Evolutionary conservation across 768 basidiomycete species (phyloP).

Genomic region (Boletellus emodensis): DNA sequence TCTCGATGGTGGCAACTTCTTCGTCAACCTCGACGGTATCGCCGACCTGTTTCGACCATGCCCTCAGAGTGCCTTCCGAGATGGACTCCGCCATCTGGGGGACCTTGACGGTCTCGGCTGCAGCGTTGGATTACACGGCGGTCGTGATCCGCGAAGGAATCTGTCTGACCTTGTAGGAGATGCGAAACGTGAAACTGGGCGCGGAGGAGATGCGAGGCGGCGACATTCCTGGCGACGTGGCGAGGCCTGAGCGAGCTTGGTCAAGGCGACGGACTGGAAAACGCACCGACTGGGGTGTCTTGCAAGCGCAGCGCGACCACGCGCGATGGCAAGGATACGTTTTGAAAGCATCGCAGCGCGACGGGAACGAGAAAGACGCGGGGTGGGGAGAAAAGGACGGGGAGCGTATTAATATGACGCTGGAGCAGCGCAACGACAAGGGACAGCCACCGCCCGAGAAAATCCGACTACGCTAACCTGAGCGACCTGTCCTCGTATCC

Average conservation of each 20-base stretch:
- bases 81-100: conserved; percentile 99
- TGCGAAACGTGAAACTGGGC: conserved; percentile 69
- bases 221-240: conserved; percentile 38
- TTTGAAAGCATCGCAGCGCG: conserved; percentile 59
- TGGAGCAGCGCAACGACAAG: not conserved
- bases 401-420: no score
- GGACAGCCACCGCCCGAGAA: conserved; percentile 21
- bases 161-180: conserved; percentile 58
- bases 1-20: conserved; percentile 97
- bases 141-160: conserved; percentile 10
- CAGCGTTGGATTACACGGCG: no score
- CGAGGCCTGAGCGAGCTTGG: conserved; percentile 4
- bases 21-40: conserved; percentile 90
- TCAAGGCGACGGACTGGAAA: not conserved
- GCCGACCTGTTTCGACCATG: conserved; percentile 91
- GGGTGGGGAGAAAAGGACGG: not conserved
- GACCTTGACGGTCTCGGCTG: conserved; percentile 88
- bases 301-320: conserved; percentile 50
- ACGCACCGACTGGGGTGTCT: conserved; percentile 45
- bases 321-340: conserved; percentile 62
- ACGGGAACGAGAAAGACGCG: not conserved
- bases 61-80: conserved; percentile 93
- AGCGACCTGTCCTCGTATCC: conserved; percentile 55
- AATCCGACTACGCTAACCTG: conserved; percentile 21
- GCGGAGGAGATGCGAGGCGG: conserved; percentile 43